Conservation (phyloP, 1,139 yeast species). For the Saccharomyces hybrid region DNA sequence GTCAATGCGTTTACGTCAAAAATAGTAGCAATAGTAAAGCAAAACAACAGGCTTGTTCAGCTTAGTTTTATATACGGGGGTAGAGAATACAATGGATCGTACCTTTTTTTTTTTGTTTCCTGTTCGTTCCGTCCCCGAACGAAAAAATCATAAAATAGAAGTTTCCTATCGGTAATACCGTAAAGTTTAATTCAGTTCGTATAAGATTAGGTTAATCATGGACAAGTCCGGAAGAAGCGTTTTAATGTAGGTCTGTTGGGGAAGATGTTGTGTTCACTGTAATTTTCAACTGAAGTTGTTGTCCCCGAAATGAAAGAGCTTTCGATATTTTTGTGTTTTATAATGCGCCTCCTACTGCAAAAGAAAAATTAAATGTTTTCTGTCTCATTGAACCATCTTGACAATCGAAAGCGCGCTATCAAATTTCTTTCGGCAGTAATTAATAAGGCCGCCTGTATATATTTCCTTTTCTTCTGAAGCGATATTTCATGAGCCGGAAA, state of each 20-base stretch:
- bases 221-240: not conserved
- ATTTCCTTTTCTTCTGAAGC: constrained; percentile 6
- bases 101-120: not conserved
- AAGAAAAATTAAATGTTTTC: not conserved
- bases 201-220: not conserved
- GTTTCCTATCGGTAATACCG: constrained; percentile 1
- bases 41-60: not conserved
- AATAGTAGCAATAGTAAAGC: not conserved
- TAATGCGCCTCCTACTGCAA: too few relatives aligned
- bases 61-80: not conserved
- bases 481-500: not conserved
- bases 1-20: not conserved
- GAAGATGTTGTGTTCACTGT: not conserved
- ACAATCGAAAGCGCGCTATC: constrained; percentile 14
- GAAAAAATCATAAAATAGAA: not conserved
- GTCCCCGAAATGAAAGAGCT: not conserved
- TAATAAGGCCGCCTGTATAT: constrained; percentile 15
- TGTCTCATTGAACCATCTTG: constrained; percentile 7
- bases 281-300: not conserved
- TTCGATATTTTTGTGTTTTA: too few relatives aligned
- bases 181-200: not conserved
- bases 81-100: not conserved
- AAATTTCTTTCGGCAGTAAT: constrained; percentile 14
- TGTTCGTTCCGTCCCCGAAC: not conserved
- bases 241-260: not conserved